These are phyloP conservation scores for Licmophora abbreviata DNA, from an alignment of 108 stramenopile genomes.

Conservation along the genomic window DNA sequence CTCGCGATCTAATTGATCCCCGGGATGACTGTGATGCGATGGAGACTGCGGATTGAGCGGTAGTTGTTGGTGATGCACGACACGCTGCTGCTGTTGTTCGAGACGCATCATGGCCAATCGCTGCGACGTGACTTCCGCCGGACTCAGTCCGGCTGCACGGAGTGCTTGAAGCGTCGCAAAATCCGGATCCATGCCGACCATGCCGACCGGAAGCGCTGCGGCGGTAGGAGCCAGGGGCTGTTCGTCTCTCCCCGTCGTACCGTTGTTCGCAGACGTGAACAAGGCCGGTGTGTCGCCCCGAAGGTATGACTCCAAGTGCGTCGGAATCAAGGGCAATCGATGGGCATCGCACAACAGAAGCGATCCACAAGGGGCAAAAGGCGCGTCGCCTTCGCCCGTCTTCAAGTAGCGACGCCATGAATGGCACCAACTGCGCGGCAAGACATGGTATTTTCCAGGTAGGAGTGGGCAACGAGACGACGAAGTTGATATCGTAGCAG, in stretches of 20 bases:
- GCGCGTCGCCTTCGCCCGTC: conserved; percentile 67
- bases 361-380: conserved; percentile 61
- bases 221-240: conserved; percentile 8
- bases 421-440: conserved; percentile 76
- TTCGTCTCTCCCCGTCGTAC: not conserved
- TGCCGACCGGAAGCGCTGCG: conserved; percentile 20
- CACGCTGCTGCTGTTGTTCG: conserved; percentile 28
- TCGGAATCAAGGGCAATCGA: conserved; percentile 63
- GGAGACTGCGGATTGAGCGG: not conserved
- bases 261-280: conserved; percentile 9
- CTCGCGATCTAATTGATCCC: conserved; percentile 70
- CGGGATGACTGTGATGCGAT: conserved; percentile 36
- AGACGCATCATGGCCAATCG: conserved; percentile 49
- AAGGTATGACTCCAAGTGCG: conserved; percentile 69
- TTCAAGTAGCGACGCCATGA: conserved; percentile 78
- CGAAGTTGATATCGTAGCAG: not conserved
- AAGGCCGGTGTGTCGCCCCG: conserved; percentile 50
- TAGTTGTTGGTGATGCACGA: conserved; percentile 1
- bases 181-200: conserved; percentile 17
- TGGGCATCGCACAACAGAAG: conserved; percentile 70
- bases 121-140: conserved; percentile 42
- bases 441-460: conserved; percentile 54
- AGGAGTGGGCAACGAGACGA: conserved; percentile 38
- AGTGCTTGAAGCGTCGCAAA: conserved; percentile 40
- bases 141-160: conserved; percentile 52